phyloP scores from a whole-genome alignment of 345 rosid species.

The Sonneratia alba region DNA sequence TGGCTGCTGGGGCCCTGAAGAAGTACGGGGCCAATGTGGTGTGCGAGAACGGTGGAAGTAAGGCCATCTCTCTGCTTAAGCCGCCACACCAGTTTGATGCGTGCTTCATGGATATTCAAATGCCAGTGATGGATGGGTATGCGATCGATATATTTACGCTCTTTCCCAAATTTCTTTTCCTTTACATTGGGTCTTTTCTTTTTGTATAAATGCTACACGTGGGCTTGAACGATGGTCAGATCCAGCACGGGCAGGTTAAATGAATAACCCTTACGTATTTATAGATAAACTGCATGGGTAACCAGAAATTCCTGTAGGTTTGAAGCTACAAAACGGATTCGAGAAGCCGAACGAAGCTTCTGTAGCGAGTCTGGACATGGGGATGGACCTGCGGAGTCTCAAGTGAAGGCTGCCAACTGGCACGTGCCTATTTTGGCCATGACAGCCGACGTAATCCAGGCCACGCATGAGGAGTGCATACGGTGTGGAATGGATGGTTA shows the following conservation, averaged over 20 bases:
- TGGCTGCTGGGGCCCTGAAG: constrained; percentile 86
- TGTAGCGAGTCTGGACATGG: constrained; percentile 25
- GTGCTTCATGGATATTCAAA: constrained; percentile 98
- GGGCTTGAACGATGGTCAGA: too few species aligned
- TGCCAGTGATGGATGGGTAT: constrained; percentile 99
- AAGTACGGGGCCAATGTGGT: constrained; percentile 93
- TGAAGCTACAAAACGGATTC: constrained; percentile 65
- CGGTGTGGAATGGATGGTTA: constrained; percentile 78
- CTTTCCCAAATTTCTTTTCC: too few species aligned
- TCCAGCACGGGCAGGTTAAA: too few species aligned
- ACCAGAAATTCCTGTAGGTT: constrained; percentile 33
- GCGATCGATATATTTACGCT: not conserved
- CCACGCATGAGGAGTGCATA: constrained; percentile 63
- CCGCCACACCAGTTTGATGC: constrained; percentile 87
- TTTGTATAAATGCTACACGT: too few species aligned
- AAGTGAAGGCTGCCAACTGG: constrained; percentile 29
- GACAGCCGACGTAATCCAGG: constrained; percentile 96
- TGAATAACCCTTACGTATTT: too few species aligned
- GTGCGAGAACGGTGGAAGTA: constrained; percentile 51
- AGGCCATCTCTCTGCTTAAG: constrained; percentile 50
- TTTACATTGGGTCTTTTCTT: not conserved
- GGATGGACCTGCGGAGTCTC: constrained; percentile 24
- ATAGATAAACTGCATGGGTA: too few species aligned
- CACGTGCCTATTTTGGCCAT: constrained; percentile 74
- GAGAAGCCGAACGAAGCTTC: constrained; percentile 43